Conservation (phyloP, 192 early-diverging fungal genomes). For the Funneliformis mosseae region DNA sequence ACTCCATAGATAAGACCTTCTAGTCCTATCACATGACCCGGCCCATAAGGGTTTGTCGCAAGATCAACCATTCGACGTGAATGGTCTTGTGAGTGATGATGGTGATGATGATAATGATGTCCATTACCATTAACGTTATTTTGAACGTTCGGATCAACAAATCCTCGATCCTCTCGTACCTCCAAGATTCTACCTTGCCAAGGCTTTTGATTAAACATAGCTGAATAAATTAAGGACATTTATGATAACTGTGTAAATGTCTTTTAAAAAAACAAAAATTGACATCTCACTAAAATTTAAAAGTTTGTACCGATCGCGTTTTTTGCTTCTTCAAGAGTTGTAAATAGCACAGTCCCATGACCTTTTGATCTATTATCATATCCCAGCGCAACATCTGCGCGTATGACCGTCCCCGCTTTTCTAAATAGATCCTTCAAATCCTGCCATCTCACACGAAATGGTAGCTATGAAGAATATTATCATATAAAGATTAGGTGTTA, state of each 20-base stretch:
- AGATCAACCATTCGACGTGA: slow-evolving; percentile 3
- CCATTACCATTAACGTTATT: slow-evolving; percentile 30
- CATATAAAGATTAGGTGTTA: background rate
- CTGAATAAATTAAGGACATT: slow-evolving; percentile 30
- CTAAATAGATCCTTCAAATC: slow-evolving; percentile 71
- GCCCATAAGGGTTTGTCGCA: background rate
- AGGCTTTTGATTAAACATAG: slow-evolving; percentile 64
- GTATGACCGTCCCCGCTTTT: slow-evolving; percentile 65
- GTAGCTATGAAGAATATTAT: slow-evolving; percentile 51
- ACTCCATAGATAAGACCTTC: background rate
- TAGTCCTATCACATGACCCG: background rate
- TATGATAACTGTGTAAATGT: background rate
- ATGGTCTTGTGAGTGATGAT: background rate
- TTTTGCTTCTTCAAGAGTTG: slow-evolving; percentile 67
- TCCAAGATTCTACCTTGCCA: slow-evolving; percentile 75
- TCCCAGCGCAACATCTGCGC: slow-evolving; percentile 64
- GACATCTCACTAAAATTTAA: too few relatives aligned
- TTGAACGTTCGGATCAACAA: slow-evolving; percentile 42
- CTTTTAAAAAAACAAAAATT: too few relatives aligned
- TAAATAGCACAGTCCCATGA: slow-evolving; percentile 71
- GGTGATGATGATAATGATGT: background rate
- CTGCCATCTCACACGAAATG: slow-evolving; percentile 76
- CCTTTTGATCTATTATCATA: slow-evolving; percentile 68
- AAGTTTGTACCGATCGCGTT: slow-evolving; percentile 69
- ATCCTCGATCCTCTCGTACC: slow-evolving; percentile 71